Evolutionary conservation across 1,284 basidiomycete species (phyloP).

Genomic region (Kalmanozyma brasiliensis): DNA sequence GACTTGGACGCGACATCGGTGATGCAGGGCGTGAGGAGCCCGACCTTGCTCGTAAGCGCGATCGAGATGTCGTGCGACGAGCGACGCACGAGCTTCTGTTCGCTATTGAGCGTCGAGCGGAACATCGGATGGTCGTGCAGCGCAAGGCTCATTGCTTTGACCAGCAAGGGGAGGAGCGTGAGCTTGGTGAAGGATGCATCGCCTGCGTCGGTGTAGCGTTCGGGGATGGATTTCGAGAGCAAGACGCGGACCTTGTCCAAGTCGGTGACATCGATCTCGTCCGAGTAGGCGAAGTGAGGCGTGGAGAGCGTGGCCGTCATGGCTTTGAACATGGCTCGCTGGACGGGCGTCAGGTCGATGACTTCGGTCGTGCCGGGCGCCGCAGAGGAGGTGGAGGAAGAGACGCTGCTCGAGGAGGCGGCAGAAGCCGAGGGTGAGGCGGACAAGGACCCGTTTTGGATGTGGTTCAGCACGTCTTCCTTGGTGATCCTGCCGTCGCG

Average conservation of each 20-base stretch:
- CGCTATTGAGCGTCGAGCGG: slow-evolving; percentile 64
- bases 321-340: slow-evolving; percentile 67
- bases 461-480: slow-evolving; percentile 72
- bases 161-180: slow-evolving; percentile 84
- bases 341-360: slow-evolving; percentile 56
- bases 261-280: slow-evolving; percentile 83
- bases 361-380: slow-evolving; percentile 12
- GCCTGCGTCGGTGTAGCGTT: slow-evolving; percentile 16
- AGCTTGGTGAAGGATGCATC: slow-evolving; percentile 70
- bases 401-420: slow-evolving; percentile 2
- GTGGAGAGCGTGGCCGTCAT: slow-evolving; percentile 70
- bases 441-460: slow-evolving; percentile 16
- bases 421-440: not conserved
- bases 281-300: slow-evolving; percentile 78
- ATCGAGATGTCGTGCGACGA: slow-evolving; percentile 70
- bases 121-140: slow-evolving; percentile 86
- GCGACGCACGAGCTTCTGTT: slow-evolving; percentile 37
- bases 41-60: slow-evolving; percentile 82
- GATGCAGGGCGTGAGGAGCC: slow-evolving; percentile 84
- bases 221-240: slow-evolving; percentile 79
- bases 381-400: slow-evolving; percentile 2
- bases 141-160: slow-evolving; percentile 84
- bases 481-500: slow-evolving; percentile 81
- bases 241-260: slow-evolving; percentile 77
- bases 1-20: slow-evolving; percentile 74